Percentiles rank a stretch among this genome's conserved stretches.
phyloP scores from a whole-genome alignment of 2,329 filamentous ascomycete species.

The Helotiales sp. region DNA sequence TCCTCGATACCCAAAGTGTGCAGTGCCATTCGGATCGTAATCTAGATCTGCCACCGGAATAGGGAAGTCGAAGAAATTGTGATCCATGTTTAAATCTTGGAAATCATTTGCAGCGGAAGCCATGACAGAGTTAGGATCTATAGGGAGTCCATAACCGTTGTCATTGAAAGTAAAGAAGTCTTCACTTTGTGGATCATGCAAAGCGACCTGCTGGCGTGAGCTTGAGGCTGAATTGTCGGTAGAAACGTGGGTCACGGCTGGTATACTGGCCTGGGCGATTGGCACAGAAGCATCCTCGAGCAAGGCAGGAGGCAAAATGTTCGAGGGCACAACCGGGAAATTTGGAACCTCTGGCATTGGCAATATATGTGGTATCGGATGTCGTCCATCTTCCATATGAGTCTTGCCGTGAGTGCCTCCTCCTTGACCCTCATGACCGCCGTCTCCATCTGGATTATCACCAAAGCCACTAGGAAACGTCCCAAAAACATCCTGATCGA shows the following conservation, averaged over 20 bases:
- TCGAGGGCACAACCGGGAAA: neutral
- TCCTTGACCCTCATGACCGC: neutral
- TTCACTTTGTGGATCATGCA: neutral
- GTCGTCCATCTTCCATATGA: neutral
- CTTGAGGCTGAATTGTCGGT: neutral
- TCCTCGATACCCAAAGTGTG: neutral
- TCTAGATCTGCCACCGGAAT: neutral
- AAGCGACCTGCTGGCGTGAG: neutral
- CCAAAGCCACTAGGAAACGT: conserved; percentile 19
- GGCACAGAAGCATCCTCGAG: neutral
- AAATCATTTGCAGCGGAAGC: neutral
- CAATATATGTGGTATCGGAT: neutral
- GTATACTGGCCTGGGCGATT: neutral
- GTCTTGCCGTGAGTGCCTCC: neutral
- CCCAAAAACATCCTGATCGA: conserved; percentile 16
- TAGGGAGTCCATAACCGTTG: neutral
- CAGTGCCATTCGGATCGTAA: neutral
- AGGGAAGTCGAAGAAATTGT: neutral
- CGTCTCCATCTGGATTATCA: conserved; percentile 11
- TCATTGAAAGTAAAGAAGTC: neutral
- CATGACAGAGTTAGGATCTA: neutral
- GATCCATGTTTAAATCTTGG: conserved; percentile 5
- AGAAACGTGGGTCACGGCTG: neutral
- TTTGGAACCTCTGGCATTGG: neutral
- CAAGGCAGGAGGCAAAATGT: neutral